Evolutionary conservation across 106 monocot species (phyloP), one percentile per base, ranked within the genome.

Genomic region (Chionographis japonica): DNA sequence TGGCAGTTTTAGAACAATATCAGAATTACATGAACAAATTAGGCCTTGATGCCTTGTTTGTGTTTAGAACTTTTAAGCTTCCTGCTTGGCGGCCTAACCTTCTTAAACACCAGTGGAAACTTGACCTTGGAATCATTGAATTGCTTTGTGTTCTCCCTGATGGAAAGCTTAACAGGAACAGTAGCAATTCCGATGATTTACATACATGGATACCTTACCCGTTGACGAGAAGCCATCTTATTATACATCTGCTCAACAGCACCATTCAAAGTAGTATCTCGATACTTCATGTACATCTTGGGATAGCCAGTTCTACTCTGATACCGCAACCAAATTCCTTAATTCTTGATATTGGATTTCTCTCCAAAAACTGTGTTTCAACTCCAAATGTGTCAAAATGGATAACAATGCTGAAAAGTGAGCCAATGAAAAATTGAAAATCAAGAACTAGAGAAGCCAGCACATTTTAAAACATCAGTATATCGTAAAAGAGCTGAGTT

Each of bases 201-300:
- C 35, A 86, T 86, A 61, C 81, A 86, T 0, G 76, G 86, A 17
- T 49, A 72, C 67, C 86, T 74, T 50, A 86, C 82, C 8, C 86
- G 77, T 54, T 86, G 86, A 42, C 82, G 75, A 39, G 86, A 85
- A 11, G 86, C 82, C 86, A 86, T 86, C 57, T 86, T 82, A 35
- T 64, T 74, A 46, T 86, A 86, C 82, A 86, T 86, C 59, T 86
- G 86, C 49, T 82, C 78, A 8, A 82, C 82, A 35, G 78, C 78
- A 27, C 86, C 86, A 51, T 86, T 79, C 50, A 86, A 61, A 2
- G 86, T 86, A 12, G 86, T 82, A 53, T 81, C 81, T 51, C 81
- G 74, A 61, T 67, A 82, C 43, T 86, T 78, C 72, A 82, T 79
- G 72, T 81, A 79, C 86, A 86, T 82, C 60, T 86, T 81, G 61